A percentile compares a stretch with the other conserved stretches of the same genome.
These are phyloP conservation scores for Pyrus communis DNA, from an alignment of 306 rosid genomes.

Conservation along the genomic window DNA sequence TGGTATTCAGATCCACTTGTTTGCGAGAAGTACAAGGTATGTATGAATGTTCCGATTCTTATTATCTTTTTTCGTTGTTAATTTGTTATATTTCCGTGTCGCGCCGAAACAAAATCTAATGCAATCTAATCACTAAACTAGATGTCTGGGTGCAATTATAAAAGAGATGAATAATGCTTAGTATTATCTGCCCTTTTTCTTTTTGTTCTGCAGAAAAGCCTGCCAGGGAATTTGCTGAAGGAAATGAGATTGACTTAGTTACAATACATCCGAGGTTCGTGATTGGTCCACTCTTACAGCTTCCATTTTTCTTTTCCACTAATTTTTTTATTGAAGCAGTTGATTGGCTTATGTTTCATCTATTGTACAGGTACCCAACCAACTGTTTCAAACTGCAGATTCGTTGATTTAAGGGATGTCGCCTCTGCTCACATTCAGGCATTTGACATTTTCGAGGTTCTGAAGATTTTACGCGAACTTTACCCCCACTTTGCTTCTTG, in stretches of 20 bases:
- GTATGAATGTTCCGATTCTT: not conserved
- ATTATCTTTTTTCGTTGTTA: not conserved
- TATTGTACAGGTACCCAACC: not conserved
- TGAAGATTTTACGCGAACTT: not conserved
- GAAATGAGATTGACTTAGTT: too few species aligned
- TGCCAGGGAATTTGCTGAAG: too few species aligned
- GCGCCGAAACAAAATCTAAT: not conserved
- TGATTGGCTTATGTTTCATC: not conserved
- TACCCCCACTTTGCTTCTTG: conserved; percentile 12
- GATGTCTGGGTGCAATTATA: not conserved
- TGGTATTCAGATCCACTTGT: too few species aligned
- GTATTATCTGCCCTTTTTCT: too few species aligned
- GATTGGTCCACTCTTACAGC: conserved; percentile 12
- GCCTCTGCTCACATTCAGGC: conserved; percentile 16
- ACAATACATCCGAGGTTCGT: not conserved
- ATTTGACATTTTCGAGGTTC: not conserved
- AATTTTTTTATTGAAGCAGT: not conserved
- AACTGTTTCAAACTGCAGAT: not conserved
- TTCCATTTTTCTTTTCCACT: too few species aligned
- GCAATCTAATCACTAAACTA: not conserved
- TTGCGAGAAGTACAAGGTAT: too few species aligned
- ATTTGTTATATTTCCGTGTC: not conserved
- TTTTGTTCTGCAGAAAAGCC: not conserved
- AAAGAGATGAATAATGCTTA: not conserved
- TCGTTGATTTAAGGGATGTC: conserved; percentile 14